Conservation (phyloP, 164 flowering plant species). For the Brasenia schreberi region DNA sequence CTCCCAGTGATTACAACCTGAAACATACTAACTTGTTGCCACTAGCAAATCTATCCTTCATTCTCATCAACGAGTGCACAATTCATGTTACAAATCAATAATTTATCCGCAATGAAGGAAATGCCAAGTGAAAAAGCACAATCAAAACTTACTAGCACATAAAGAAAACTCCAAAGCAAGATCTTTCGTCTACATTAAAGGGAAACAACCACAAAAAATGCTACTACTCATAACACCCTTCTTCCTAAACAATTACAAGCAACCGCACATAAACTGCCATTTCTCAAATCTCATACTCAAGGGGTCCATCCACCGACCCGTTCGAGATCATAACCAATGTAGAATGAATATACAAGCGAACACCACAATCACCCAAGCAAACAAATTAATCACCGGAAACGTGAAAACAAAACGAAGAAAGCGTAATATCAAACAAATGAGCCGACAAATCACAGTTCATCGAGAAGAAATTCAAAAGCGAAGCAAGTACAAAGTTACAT, state of each 20-base stretch:
- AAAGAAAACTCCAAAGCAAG: not conserved
- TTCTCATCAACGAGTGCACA: not conserved
- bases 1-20: no score
- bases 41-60: not conserved
- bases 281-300: no score
- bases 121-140: not conserved
- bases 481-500: not conserved
- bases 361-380: not conserved
- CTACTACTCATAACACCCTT: not conserved
- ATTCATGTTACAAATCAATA: not conserved
- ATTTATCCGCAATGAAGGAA: not conserved
- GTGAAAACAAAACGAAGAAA: not conserved
- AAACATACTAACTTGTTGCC: no score
- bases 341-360: not conserved
- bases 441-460: not conserved
- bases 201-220: no score
- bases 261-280: not conserved
- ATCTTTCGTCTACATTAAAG: no score
- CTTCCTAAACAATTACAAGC: constrained; percentile 5
- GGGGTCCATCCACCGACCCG: not conserved
- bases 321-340: constrained; percentile 1
- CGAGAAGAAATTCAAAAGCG: not conserved
- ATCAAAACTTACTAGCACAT: not conserved
- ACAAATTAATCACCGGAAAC: not conserved
- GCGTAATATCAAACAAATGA: not conserved